Evolutionary conservation across 805 yeast species (phyloP).

Genomic region (Pichia sporocuriosa): DNA sequence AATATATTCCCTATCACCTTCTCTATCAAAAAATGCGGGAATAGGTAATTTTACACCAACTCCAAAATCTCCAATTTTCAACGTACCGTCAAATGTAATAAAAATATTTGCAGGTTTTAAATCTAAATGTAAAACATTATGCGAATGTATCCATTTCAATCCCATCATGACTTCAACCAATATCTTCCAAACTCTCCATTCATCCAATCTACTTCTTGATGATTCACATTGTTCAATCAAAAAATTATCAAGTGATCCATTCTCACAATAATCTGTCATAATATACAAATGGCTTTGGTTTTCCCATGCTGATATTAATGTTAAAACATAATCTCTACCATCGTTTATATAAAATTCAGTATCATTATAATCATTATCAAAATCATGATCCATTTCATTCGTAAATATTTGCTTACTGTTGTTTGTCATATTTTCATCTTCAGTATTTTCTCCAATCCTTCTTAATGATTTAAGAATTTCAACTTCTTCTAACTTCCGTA

Average conservation of each 20-base stretch:
- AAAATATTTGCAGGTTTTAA: conserved; percentile 93
- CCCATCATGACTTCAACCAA: conserved; percentile 79
- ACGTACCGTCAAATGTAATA: conserved; percentile 87
- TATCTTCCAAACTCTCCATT: conserved; percentile 97
- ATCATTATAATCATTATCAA: conserved; percentile 12
- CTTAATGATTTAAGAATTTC: conserved; percentile 46
- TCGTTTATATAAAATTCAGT: conserved; percentile 14
- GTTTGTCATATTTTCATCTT: neutral
- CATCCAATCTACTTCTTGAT: conserved; percentile 73
- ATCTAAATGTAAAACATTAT: conserved; percentile 77
- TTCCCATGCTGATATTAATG: conserved; percentile 83
- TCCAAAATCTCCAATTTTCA: conserved; percentile 96
- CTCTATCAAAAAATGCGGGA: conserved; percentile 71
- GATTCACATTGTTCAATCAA: conserved; percentile 66
- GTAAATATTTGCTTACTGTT: too few species aligned
- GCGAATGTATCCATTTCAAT: conserved; percentile 69
- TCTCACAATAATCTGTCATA: conserved; percentile 90
- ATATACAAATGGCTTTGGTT: conserved; percentile 68
- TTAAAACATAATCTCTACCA: conserved; percentile 59
- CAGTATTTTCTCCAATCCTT: conserved; percentile 11
- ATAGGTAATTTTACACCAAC: conserved; percentile 81
- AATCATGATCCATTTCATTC: too few species aligned
- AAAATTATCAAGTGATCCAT: conserved; percentile 81
- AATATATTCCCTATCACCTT: conserved; percentile 95
- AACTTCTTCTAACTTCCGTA: conserved; percentile 66